phyloP scores from a whole-genome alignment of 2,329 filamentous ascomycete species.

The Fusarium austroafricanum region DNA sequence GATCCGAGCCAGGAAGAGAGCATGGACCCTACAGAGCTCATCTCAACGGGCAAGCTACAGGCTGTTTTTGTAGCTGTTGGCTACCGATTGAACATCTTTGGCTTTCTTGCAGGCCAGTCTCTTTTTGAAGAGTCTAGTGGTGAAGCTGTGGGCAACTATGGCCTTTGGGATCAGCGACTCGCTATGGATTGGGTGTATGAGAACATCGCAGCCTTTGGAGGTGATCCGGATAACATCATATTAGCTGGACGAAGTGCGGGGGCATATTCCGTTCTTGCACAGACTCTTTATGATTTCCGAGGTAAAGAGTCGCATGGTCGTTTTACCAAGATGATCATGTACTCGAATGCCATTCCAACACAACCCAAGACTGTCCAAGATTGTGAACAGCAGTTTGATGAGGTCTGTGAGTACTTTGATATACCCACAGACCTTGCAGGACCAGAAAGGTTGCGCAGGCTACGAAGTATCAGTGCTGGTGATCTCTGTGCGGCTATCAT shows the following conservation, averaged over 20 bases:
- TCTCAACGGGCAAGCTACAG: constrained; percentile 41
- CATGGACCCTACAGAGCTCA: constrained; percentile 58
- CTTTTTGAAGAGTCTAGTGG: background rate
- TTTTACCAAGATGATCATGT: constrained; percentile 17
- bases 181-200: constrained; percentile 19
- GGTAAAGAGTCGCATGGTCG: background rate
- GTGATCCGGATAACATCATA: background rate
- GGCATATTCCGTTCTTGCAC: constrained; percentile 3
- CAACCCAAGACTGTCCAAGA: constrained; percentile 16
- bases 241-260: constrained; percentile 4
- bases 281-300: constrained; percentile 3
- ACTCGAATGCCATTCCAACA: constrained; percentile 17
- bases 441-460: rapidly evolving
- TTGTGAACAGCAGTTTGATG: constrained; percentile 7
- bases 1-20: constrained; percentile 56
- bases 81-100: constrained; percentile 14
- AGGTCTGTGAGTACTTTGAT: constrained; percentile 7
- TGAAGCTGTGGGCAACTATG: background rate
- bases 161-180: constrained; percentile 20
- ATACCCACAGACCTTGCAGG: background rate
- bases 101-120: background rate
- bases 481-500: constrained; percentile 1
- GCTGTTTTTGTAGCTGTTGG: constrained; percentile 14
- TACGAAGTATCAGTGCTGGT: background rate
- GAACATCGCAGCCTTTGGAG: background rate